phyloP scores from a whole-genome alignment of 1,139 yeast genomes.

The Kazachstania sp. region DNA sequence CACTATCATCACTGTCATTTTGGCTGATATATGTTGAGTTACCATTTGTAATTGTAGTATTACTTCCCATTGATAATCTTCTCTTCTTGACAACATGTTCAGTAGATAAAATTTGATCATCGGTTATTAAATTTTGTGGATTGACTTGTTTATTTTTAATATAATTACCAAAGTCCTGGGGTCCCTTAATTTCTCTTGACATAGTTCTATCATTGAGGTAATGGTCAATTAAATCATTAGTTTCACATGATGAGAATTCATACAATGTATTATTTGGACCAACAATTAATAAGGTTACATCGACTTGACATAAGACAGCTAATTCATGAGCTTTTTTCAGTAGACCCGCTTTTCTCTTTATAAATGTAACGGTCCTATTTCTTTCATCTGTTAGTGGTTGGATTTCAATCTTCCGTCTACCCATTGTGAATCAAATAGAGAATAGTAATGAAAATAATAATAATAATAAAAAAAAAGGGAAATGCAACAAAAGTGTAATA shows the following conservation, averaged over 20 bases:
- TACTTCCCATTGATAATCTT: background rate
- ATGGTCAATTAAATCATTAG: slow-evolving; percentile 49
- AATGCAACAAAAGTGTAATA: too few species aligned
- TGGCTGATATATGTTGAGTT: background rate
- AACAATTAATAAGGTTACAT: slow-evolving; percentile 78
- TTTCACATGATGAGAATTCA: slow-evolving; percentile 71
- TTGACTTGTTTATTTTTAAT: slow-evolving; percentile 5
- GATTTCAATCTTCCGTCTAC: slow-evolving; percentile 92
- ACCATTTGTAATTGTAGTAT: background rate
- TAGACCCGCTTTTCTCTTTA: slow-evolving; percentile 87
- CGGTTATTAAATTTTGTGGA: background rate
- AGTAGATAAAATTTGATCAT: background rate
- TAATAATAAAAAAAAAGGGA: background rate
- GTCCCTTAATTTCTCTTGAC: slow-evolving; percentile 53
- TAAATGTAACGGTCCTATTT: slow-evolving; percentile 80
- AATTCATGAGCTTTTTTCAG: slow-evolving; percentile 95
- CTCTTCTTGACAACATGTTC: slow-evolving; percentile 1
- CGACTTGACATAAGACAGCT: slow-evolving; percentile 87
- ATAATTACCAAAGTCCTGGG: slow-evolving; percentile 45
- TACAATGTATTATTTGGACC: slow-evolving; percentile 70
- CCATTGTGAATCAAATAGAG: slow-evolving; percentile 43
- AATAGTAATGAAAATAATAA: background rate
- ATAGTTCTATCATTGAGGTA: slow-evolving; percentile 36
- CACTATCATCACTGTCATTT: slow-evolving; percentile 18
- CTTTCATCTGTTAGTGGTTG: slow-evolving; percentile 87